Conservation (phyloP, 176 grass and related monocot species). For the Oryza nivara region DNA sequence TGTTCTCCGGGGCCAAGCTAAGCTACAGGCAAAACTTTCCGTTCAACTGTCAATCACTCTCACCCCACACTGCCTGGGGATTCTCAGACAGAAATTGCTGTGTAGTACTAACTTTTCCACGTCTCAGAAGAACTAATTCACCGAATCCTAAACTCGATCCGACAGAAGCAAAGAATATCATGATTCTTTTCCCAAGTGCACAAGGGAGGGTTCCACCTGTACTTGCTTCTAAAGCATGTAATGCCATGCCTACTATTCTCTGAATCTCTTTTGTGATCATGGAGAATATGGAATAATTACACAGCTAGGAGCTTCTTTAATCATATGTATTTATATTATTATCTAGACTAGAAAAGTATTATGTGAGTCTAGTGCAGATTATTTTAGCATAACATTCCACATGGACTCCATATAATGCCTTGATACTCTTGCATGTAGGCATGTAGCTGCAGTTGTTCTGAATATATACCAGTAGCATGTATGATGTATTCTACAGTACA, state of each 20-base stretch:
- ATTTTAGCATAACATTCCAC: neutral
- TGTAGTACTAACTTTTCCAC: neutral
- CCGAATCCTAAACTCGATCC: neutral
- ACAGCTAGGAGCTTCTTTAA: neutral
- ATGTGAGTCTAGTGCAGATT: neutral
- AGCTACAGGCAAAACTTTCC: neutral
- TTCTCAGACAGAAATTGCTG: neutral
- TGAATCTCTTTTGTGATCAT: neutral
- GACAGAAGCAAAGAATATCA: neutral
- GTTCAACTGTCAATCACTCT: neutral
- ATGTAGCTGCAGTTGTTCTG: neutral
- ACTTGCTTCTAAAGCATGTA: neutral
- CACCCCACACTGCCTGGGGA: neutral
- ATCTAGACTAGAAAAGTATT: too few relatives aligned
- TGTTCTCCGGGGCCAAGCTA: conserved; percentile 25
- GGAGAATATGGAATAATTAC: neutral
- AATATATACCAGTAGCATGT: neutral
- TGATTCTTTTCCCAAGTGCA: neutral
- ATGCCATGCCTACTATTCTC: neutral
- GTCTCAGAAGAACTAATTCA: neutral
- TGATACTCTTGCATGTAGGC: neutral
- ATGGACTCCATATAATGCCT: neutral
- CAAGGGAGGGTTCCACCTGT: neutral
- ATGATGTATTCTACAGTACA: neutral
- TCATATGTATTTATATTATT: neutral